phyloP scores from a whole-genome alignment of 2,329 filamentous ascomycete genomes.

The Colletotrichum lupini region DNA sequence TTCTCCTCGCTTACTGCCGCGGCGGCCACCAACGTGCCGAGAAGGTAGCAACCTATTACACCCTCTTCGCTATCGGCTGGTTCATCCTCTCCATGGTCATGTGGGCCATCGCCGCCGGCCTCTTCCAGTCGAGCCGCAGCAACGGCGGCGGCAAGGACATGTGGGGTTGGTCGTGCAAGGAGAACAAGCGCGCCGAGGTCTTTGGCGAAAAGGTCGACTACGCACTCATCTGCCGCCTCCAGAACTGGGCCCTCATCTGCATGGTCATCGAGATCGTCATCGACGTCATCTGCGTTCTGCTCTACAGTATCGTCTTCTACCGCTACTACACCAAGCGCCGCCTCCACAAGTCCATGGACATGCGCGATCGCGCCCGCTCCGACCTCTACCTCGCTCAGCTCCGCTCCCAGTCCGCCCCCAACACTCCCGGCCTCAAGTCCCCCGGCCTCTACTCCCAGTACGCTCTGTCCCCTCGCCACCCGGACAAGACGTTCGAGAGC shows the following conservation, averaged over 20 bases:
- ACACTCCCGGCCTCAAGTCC: conserved; percentile 88
- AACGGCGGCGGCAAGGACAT: conserved; percentile 83
- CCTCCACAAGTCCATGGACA: conserved; percentile 96
- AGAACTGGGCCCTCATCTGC: conserved; percentile 97
- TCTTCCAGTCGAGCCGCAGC: conserved; percentile 83
- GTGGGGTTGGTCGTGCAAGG: conserved; percentile 98
- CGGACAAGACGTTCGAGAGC: conserved; percentile 59
- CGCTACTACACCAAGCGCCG: conserved; percentile 96
- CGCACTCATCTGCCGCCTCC: conserved; percentile 87
- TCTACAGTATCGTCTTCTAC: conserved; percentile 97
- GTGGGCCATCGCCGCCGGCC: conserved; percentile 87
- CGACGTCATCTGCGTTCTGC: conserved; percentile 88
- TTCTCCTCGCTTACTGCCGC: conserved; percentile 88
- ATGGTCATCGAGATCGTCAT: conserved; percentile 97
- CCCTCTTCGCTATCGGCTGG: conserved; percentile 90
- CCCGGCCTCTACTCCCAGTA: conserved; percentile 58
- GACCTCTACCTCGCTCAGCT: conserved; percentile 94
- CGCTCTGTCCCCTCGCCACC: conserved; percentile 57
- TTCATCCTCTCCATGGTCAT: conserved; percentile 94
- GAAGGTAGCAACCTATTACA: conserved; percentile 96
- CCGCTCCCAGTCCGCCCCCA: conserved; percentile 87
- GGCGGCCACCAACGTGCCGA: conserved; percentile 90
- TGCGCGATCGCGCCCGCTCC: conserved; percentile 91
- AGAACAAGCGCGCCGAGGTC: conserved; percentile 83
- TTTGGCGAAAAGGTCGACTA: conserved; percentile 89